Evolutionary conservation across 108 stramenopile species (phyloP).

Genomic region (Skeletonema potamos): DNA sequence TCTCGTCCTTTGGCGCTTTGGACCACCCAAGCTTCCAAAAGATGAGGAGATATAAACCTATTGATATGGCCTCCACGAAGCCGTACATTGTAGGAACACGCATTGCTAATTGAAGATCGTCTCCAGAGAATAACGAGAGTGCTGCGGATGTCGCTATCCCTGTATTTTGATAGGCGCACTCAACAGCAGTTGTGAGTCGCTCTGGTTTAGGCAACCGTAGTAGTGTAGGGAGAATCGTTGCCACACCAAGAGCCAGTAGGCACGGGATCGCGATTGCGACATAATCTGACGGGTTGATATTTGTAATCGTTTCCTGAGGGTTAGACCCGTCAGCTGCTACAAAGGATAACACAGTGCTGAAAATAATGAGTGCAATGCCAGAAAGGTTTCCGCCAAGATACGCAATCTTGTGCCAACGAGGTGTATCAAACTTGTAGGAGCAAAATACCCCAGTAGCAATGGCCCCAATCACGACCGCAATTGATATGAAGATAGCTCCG

Average conservation of each 20-base stretch:
- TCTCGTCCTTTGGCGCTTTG: conserved; percentile 43
- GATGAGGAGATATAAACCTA: conserved; percentile 19
- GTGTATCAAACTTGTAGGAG: conserved; percentile 20
- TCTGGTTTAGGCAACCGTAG: conserved; percentile 15
- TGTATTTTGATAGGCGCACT: conserved; percentile 44
- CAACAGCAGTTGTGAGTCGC: conserved; percentile 24
- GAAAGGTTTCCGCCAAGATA: conserved; percentile 24
- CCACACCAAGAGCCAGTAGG: conserved; percentile 10
- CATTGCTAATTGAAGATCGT: conserved; percentile 17
- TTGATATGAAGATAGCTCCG: conserved; percentile 15
- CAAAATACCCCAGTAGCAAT: conserved; percentile 24
- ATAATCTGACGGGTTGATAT: conserved; percentile 4
- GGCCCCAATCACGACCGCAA: conserved; percentile 23
- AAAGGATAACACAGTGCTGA: conserved; percentile 29
- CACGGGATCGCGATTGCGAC: conserved; percentile 25
- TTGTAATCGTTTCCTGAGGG: conserved; percentile 6
- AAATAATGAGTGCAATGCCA: conserved; percentile 24
- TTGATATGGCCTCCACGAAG: conserved; percentile 18
- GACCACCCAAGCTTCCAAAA: conserved; percentile 43
- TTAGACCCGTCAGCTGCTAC: background rate
- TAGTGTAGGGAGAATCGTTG: conserved; percentile 7
- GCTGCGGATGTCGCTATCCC: conserved; percentile 43
- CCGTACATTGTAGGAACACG: conserved; percentile 35
- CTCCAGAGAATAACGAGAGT: conserved; percentile 21
- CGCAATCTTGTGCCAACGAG: conserved; percentile 14